phyloP scores from a whole-genome alignment of 2,329 filamentous ascomycete species.

The Ophiostoma perfectum region DNA sequence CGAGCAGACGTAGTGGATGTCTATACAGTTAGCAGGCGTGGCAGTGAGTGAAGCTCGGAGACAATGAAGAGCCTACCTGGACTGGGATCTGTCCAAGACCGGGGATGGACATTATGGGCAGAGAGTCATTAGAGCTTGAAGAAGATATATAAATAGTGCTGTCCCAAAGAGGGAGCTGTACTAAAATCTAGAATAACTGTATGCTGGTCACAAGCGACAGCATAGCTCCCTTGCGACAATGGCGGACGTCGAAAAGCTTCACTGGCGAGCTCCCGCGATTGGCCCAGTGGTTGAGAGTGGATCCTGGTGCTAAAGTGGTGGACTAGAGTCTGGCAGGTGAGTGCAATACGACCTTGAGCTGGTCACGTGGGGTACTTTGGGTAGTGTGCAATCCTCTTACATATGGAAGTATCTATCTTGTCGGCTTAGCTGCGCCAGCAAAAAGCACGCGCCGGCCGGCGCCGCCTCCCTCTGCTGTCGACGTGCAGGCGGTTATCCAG shows the following conservation, averaged over 20 bases:
- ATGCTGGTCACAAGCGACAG: not conserved
- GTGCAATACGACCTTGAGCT: no score
- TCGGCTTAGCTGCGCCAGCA: not conserved
- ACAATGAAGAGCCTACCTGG: conserved; percentile 38
- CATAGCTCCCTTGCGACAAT: not conserved
- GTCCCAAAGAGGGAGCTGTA: not conserved
- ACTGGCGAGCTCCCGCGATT: not conserved
- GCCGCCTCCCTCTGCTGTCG: not conserved
- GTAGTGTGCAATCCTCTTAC: not conserved
- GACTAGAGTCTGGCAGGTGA: no score
- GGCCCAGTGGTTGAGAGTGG: not conserved
- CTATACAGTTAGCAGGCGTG: conserved; percentile 22
- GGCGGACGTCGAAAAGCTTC: conserved; percentile 2
- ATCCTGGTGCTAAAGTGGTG: not conserved
- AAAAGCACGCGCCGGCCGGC: not conserved
- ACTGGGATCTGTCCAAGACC: conserved; percentile 64
- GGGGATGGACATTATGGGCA: conserved; percentile 62
- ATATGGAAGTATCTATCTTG: not conserved
- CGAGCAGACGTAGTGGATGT: conserved; percentile 40
- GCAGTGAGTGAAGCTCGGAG: conserved; percentile 8
- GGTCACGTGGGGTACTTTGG: not conserved
- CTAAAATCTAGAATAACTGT: not conserved
- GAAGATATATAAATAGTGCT: not conserved
- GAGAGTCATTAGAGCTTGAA: not conserved
- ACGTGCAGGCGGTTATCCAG: not conserved